Evolutionary conservation across 306 rosid species (phyloP), one percentile per base, ranked within the genome.

Genomic region (Coriaria nepalensis): DNA sequence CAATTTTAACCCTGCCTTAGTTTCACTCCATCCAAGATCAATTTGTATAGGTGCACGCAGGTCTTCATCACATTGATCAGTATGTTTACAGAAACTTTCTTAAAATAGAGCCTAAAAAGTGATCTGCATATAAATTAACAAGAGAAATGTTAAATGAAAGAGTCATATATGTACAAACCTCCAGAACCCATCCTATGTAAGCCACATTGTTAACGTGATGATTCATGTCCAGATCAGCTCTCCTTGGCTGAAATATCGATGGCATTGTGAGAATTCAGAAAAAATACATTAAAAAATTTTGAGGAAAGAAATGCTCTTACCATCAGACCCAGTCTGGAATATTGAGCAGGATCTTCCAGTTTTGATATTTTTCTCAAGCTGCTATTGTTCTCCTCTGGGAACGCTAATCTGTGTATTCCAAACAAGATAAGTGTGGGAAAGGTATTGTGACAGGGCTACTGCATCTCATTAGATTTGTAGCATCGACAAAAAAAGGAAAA

Each of bases 161-260:
- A 47, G 6, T 44, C 57, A 44, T 13, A 57, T 37, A 43, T 49
- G 13, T 32, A 65, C 68, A 55, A 65, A 81, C 98, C 94, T 90
- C 94, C 52, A 90, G 82, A 57, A 90, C 85, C 98, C 98, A 90
- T 69, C 92, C 98, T 45, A 85, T 79, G 60, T 85, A 85, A 43
- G 83, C 60, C 59, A 90, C 98, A 40, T 90, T 90, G 73, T 84
- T 90, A 66, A 90, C 95, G 69, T 85, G 95, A 62, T 71, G 94
- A 63, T 90, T 90, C 98, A 81, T 85, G 78, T 90, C 95, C 34
- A 90, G 70, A 73, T 90, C 95, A 15, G 92, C 94, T 75, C 98
- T 77, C 63, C 95, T 67, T 8, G 95, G 94, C 98, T 90, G 87
- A 63, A 64, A 57, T 10, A 57, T 68, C 37, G 40, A 46, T 63